Percentiles rank a stretch among this genome's conserved stretches.
These are phyloP conservation scores for Psilocybe subaeruginosa DNA, from an alignment of 768 basidiomycete species.

Conservation along the genomic window DNA sequence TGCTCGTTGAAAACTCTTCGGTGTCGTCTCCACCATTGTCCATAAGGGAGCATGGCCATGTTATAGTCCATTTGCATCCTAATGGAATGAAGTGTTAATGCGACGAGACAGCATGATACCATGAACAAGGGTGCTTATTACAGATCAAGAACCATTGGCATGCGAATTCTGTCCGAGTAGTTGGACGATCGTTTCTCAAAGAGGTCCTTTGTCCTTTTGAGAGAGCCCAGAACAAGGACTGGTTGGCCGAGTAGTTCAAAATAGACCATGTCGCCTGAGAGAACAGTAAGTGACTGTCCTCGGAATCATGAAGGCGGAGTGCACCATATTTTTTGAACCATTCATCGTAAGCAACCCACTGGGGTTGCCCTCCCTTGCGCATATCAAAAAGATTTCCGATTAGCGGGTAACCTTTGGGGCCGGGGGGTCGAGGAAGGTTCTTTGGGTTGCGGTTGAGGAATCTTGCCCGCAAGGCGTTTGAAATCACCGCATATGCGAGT, in stretches of 20 bases:
- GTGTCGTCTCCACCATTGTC: conserved; percentile 45
- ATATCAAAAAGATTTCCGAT: conserved; percentile 33
- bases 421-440: conserved; percentile 28
- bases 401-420: conserved; percentile 32
- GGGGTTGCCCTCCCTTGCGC: conserved; percentile 22
- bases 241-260: conserved; percentile 44
- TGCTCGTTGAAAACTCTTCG: conserved; percentile 54
- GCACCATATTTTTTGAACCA: conserved; percentile 35
- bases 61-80: conserved; percentile 37
- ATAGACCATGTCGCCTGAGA: conserved; percentile 54
- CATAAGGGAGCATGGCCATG: conserved; percentile 49
- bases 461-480: not conserved
- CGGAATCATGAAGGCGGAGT: not conserved
- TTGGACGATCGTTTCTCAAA: conserved; percentile 56
- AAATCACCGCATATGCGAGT: not conserved
- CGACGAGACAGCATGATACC: not conserved
- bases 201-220: conserved; percentile 46
- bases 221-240: conserved; percentile 25
- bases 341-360: conserved; percentile 31
- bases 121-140: conserved; percentile 22
- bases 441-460: conserved; percentile 8
- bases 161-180: conserved; percentile 52
- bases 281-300: not conserved
- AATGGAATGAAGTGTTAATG: not conserved
- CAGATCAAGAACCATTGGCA: conserved; percentile 55